Evolutionary conservation across 805 yeast species (phyloP), one percentile per base, ranked within the genome.

Genomic region (Suhomyces tanzawaensis): DNA sequence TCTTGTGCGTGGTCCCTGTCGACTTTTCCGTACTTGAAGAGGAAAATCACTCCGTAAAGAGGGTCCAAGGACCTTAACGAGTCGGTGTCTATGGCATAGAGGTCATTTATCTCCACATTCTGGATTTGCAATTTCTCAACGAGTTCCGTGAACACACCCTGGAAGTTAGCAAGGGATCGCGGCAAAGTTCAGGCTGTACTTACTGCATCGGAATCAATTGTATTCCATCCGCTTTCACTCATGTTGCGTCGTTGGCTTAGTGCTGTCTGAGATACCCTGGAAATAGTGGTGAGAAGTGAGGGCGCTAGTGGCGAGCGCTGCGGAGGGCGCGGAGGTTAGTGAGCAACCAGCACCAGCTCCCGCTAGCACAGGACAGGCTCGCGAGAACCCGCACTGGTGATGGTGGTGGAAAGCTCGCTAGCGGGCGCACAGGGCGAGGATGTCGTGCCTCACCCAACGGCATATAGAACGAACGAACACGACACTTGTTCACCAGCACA

Each of bases 141-240:
- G 14, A 81, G 65, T 41, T 79, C 81, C 1, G 83, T 73, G 58
- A 81, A 81, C 6, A 81, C 78, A 3, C 83, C 81, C 72, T 72
- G 13, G 27, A 16, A 7, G 30, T 27, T 27, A 27, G 30, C 17
- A 27, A 7, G 7, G 19, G 8, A 27, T 15, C 18, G 6, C 7
- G 13, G 19, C 7, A n/a, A n/a, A 16, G n/a, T 4, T 15, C 4
- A 3, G 9, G 19, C 3, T 13, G n/a, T 53, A 69, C 49, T 29
- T 38, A 45, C 81, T 0, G 83, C 82, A 54, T 79, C 85, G 4
- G 83, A 77, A 45, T 78, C 84, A 26, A 79, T 77, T 1, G 83
- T 77, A 48, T 77, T 78, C 85, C 85, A 79, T 2, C 73, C 71
- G 31, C 42, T 39, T 16, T 36, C 40, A 15, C 41, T 29, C 42